Base-by-base conservation (phyloP, 768 basidiomycete genomes). In the Hemileccinum impolitum region DNA sequence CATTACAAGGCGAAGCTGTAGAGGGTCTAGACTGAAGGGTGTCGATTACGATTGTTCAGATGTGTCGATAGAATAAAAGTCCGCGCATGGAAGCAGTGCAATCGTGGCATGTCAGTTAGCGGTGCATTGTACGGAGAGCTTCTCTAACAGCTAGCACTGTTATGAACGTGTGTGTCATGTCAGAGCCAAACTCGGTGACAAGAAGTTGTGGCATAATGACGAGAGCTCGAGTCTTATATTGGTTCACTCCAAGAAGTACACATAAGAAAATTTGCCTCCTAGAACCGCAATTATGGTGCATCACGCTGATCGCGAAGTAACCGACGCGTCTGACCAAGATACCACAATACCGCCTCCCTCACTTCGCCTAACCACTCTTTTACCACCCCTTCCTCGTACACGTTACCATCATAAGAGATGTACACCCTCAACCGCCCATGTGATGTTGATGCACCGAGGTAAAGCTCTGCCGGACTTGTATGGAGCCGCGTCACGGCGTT, bases 1-100 rank as follows among this genome's bases (percentile, higher is more conserved):
- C 45, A 75, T 93, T 13, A 99, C 95, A 0, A 85, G 70, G 75
- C 85, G 2, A 89, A 79, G 65, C 64, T 89, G 39, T 90, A 73
- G 39, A 25, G 10, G 7, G n/a, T 31, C 3, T 28, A 14, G 17
- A 30, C 9, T 28, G 26, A 28, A n/a, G n/a, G n/a, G n/a, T n/a
- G n/a, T n/a, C n/a, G 26, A 9, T 5, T 28, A 9, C 9, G 26
- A 28, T 28, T 9, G 26, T 28, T 28, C 9, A 28, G 3, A 30
- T 25, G n/a, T 15, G 12, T 15, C n/a, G n/a, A n/a, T n/a, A 42
- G 30, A 30, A 30, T 30, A 28, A 30, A 42, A 6, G 11, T 30
- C 40, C 17, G n/a, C 28, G 40, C 6, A 41, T 23, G 26, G 17
- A 43, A 12, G 26, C 11, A 4, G 18, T 40, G n/a, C 6, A 70